Evolutionary conservation across 768 basidiomycete genomes (phyloP).

Genomic region (Trametes cinnabarina): DNA sequence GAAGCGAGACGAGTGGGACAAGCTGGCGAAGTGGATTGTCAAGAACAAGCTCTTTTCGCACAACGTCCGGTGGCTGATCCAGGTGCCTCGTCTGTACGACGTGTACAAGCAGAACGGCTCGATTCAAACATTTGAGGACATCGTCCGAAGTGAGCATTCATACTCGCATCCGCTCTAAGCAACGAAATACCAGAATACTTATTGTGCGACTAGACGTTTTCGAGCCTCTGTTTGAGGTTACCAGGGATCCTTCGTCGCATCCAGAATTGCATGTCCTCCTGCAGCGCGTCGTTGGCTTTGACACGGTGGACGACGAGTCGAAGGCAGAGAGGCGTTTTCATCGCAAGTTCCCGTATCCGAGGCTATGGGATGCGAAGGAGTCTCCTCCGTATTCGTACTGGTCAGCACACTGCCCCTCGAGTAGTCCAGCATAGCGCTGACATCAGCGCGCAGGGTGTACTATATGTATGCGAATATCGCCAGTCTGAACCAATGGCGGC

Average conservation of each 20-base stretch:
- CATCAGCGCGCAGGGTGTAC: constrained; percentile 63
- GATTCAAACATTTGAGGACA: constrained; percentile 84
- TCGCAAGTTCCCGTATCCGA: constrained; percentile 90
- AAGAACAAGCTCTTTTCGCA: constrained; percentile 92
- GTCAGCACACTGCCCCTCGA: constrained; percentile 53
- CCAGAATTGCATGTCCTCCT: constrained; percentile 95
- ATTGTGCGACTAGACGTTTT: constrained; percentile 98
- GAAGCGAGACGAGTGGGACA: constrained; percentile 88
- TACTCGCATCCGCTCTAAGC: constrained; percentile 23
- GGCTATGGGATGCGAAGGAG: constrained; percentile 83
- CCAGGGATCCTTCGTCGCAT: constrained; percentile 82
- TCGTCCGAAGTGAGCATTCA: constrained; percentile 86
- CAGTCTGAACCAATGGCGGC: constrained; percentile 92
- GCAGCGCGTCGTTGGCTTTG: constrained; percentile 94
- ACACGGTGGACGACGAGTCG: constrained; percentile 98
- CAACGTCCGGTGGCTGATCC: constrained; percentile 97
- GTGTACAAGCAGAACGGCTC: constrained; percentile 89
- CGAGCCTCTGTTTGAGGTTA: constrained; percentile 92
- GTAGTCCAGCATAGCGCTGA: constrained; percentile 1
- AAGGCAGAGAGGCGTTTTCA: constrained; percentile 90
- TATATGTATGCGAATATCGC: constrained; percentile 98
- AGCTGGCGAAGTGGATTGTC: constrained; percentile 95
- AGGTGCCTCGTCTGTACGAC: constrained; percentile 91
- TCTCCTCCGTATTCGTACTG: constrained; percentile 97
- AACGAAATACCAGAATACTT: too few species aligned